Evolutionary conservation across 2,329 filamentous ascomycete genomes (phyloP), one percentile per base, ranked within the genome.

Genomic region (Ploettnerulaceae sp.): DNA sequence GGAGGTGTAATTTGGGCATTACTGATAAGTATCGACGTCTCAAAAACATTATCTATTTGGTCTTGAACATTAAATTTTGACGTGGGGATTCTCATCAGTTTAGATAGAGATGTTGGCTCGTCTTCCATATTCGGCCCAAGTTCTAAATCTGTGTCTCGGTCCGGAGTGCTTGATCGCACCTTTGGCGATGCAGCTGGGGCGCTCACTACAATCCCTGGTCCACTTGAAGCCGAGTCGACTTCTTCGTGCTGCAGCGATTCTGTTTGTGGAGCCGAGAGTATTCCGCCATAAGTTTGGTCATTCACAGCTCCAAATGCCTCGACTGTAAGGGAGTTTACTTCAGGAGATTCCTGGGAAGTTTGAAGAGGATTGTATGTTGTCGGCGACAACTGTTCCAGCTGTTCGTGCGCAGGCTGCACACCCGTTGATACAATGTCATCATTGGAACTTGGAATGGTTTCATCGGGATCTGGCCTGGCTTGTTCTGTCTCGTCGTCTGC

Each of bases 11-110:
- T 35, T 55, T 56, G 45, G 56, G 21, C 22, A 18, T 29, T 8
- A 7, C 11, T 37, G 15, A 18, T 9, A 33, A 7, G 5, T 14
- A 33, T 15, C 14, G 15, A 57, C 3, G 54, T 57, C 15, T 55
- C 47, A 22, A 39, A 25, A 20, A 53, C 15, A 24, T 40, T 40
- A 20, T 56, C 50, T 29, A 17, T 49, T 29, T n/a, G 34, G 34
- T 58, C 52, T 37, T 59, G 60, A 21, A 56, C 43, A 34, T 56
- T 59, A 24, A 61, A 59, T 20, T 61, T 61, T 8, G 59, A 62
- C 22, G 52, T 51, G 11, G 60, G 56, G 32, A 60, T 38, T 17
- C 57, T 59, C 54, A 42, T 52, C 8, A 50, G 47, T 29, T 41
- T 46, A 17, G 44, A 26, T 28, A 48, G 43, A 14, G 48, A 47